A percentile compares a stretch with the other conserved stretches of the same genome.
Evolutionary conservation across 2,329 filamentous ascomycete species (phyloP).

Genomic region (Hymenoscyphus linearis): DNA sequence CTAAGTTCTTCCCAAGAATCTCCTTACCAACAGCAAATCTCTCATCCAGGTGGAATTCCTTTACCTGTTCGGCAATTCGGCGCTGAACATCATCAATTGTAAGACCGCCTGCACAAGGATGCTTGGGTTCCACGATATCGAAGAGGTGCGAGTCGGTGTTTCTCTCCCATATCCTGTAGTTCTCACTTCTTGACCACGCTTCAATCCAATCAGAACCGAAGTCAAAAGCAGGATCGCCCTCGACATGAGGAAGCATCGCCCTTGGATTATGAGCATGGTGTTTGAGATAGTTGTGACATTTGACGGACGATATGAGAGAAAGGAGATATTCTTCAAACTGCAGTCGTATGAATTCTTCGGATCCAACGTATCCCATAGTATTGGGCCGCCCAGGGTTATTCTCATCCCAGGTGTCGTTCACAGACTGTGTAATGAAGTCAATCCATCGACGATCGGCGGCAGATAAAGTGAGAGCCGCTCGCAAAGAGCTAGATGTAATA

Average conservation of each 20-base stretch:
- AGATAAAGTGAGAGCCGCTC: slow-evolving; percentile 70
- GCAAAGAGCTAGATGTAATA: slow-evolving; percentile 75
- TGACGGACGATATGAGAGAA: slow-evolving; percentile 79
- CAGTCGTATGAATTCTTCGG: slow-evolving; percentile 93
- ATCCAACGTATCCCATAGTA: slow-evolving; percentile 89
- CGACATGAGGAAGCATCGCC: slow-evolving; percentile 57
- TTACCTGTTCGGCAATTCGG: slow-evolving; percentile 82
- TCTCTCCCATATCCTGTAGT: slow-evolving; percentile 82
- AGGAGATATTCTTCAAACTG: slow-evolving; percentile 97
- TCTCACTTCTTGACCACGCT: slow-evolving; percentile 83
- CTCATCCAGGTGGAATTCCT: slow-evolving; percentile 90
- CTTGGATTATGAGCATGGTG: slow-evolving; percentile 52
- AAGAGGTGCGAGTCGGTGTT: slow-evolving; percentile 84
- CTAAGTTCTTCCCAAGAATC: slow-evolving; percentile 81
- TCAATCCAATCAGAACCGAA: slow-evolving; percentile 82
- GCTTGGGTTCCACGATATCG: slow-evolving; percentile 86
- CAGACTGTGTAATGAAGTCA: slow-evolving; percentile 86
- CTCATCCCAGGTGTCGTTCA: slow-evolving; percentile 96
- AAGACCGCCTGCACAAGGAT: slow-evolving; percentile 88
- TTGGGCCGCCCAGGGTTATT: slow-evolving; percentile 84
- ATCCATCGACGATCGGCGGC: slow-evolving; percentile 92
- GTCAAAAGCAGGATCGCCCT: slow-evolving; percentile 79
- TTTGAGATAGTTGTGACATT: slow-evolving; percentile 71
- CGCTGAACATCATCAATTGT: slow-evolving; percentile 93
- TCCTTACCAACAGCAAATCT: slow-evolving; percentile 78